A percentile compares a stretch with the other conserved stretches of the same genome.
These are phyloP conservation scores for Calycina herbarum DNA, from an alignment of 2,329 filamentous ascomycete species.

Conservation along the genomic window DNA sequence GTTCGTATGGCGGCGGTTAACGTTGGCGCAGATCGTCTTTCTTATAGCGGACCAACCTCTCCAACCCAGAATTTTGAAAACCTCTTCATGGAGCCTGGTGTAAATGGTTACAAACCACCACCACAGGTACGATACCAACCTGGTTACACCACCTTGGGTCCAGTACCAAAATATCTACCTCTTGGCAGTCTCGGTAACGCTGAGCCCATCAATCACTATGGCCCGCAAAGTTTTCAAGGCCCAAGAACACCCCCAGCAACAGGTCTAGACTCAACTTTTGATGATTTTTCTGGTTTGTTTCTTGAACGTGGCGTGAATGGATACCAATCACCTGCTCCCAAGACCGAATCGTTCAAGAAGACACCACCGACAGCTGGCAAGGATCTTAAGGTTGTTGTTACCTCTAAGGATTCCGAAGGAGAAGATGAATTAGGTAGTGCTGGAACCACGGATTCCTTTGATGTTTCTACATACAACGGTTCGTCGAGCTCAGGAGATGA, in stretches of 20 bases:
- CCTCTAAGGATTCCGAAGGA: neutral
- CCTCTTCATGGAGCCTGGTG: slow-evolving; percentile 21
- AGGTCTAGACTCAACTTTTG: slow-evolving; percentile 4
- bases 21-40: neutral
- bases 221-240: neutral
- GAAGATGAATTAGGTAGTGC: neutral
- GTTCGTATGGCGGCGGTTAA: slow-evolving; percentile 6
- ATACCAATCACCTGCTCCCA: slow-evolving; percentile 19
- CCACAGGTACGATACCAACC: slow-evolving; percentile 5
- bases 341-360: neutral
- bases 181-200: neutral
- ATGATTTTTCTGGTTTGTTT: slow-evolving; percentile 23
- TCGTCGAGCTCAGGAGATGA: slow-evolving; percentile 4
- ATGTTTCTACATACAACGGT: neutral
- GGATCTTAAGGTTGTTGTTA: neutral
- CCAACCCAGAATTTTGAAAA: slow-evolving; percentile 14
- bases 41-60: neutral
- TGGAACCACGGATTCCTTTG: neutral
- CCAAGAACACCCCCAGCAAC: slow-evolving; percentile 8
- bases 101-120: slow-evolving; percentile 16
- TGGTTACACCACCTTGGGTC: neutral
- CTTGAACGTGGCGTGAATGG: slow-evolving; percentile 19
- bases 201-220: neutral
- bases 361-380: neutral
- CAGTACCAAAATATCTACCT: neutral